Conservation (phyloP, 179 eudicot genomes). For the Actinidia polygama region DNA sequence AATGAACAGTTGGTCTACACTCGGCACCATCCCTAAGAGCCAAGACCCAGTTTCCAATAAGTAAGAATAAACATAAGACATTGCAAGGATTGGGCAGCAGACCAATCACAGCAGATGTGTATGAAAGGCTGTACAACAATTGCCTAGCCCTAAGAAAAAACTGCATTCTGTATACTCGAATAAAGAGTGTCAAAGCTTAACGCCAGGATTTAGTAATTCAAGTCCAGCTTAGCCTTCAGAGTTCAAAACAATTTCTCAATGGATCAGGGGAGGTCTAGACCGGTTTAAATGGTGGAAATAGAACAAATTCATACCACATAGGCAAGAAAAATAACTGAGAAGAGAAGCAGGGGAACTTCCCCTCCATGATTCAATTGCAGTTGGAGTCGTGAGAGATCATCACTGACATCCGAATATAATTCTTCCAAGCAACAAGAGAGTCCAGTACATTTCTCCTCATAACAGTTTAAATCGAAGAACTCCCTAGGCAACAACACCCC, state of each 20-base stretch:
- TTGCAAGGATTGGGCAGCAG: not conserved
- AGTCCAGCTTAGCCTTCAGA: not conserved
- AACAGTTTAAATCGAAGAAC: not conserved
- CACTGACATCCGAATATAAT: not conserved
- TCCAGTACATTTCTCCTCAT: not conserved
- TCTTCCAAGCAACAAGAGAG: slow-evolving; percentile 1
- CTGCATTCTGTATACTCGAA: not conserved
- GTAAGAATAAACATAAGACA: not conserved
- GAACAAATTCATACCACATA: not conserved
- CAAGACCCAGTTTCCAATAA: not conserved
- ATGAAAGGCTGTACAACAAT: not conserved
- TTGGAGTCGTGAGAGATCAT: not conserved
- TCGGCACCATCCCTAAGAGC: not conserved
- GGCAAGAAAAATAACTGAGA: not conserved
- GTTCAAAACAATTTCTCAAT: not conserved
- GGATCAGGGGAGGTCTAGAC: not conserved
- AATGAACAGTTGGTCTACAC: not conserved
- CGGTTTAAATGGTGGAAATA: not conserved
- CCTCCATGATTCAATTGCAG: slow-evolving; percentile 6
- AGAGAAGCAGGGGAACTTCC: not conserved
- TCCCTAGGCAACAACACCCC: not conserved
- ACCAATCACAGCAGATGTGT: not conserved
- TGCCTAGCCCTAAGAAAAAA: not conserved
- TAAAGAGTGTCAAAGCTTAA: not conserved
- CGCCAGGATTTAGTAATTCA: not conserved